Evolutionary conservation across 2,329 filamentous ascomycete species (phyloP), one percentile per base, ranked within the genome.

Genomic region (Xylaria sp.): DNA sequence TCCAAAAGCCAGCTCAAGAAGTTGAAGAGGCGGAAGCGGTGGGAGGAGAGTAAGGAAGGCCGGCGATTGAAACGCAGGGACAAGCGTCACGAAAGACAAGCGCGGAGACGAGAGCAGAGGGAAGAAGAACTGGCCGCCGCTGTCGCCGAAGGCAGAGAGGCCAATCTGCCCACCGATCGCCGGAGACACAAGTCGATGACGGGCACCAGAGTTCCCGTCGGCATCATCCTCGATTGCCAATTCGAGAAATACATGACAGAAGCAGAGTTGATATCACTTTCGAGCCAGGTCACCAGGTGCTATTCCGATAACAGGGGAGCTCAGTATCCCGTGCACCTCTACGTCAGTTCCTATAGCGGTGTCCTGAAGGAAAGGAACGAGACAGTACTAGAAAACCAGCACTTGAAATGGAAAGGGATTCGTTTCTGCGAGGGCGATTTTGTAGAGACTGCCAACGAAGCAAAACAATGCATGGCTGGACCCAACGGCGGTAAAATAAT

Each of bases 1-100:
- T 97, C 95, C 20, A 98, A 98, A 77, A 97, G 91, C 76, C 92
- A 95, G 74, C 83, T 91, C 69, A 97, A 97, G 81, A 95, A 94
- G 77, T 83, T 94, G 62, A 89, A 87, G 69, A 90, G 89, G 64
- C 86, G 89, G 71, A 86, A 92, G 77, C 84, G 88, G 78, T 97
- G 93, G 92, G 94, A 97, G 75, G 89, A 90, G 8, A 88, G 87
- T 25, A 91, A 89, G 71, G 87, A 87, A 49, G 83, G 86, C 39
- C 88, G 89, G 69, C 86, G 85, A 69, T 82, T 85, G 46, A 86
- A 88, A 66, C 87, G 86, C 70, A 88, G 86, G 68, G 87, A 88
- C 74, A 89, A 86, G 77, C 84, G 86, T 8, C 82, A 84, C 71
- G 81, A 82, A 51, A 81, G 79, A 65, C 81, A 84, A 71, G 80